Evolutionary conservation across 2,329 filamentous ascomycete species (phyloP).

Genomic region (Fusarium mexicanum): DNA sequence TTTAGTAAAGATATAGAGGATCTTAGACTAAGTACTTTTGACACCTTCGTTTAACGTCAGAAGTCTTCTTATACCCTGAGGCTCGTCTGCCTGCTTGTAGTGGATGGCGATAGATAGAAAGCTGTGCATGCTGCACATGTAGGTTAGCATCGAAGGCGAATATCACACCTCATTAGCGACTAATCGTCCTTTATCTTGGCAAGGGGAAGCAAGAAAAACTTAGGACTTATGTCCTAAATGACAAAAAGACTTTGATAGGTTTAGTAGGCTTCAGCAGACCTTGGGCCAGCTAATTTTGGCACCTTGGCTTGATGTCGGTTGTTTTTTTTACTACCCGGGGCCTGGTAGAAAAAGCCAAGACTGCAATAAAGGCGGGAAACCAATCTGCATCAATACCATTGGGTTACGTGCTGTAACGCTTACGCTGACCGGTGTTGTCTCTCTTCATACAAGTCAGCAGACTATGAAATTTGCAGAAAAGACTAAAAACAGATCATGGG

Average conservation of each 20-base stretch:
- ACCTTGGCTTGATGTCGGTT: not conserved
- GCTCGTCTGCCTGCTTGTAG: not conserved
- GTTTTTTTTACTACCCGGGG: not conserved
- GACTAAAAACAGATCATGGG: conserved; percentile 1
- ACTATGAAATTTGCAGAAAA: not conserved
- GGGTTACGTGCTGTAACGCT: conserved; percentile 24
- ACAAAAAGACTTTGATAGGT: not conserved
- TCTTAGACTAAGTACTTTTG: no score
- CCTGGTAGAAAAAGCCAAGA: conserved; percentile 6
- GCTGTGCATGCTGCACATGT: not conserved
- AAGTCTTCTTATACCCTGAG: no score
- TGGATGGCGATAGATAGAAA: conserved; percentile 6
- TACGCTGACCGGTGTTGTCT: not conserved
- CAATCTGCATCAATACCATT: not conserved
- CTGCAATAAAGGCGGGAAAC: not conserved
- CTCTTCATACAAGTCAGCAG: conserved; percentile 6
- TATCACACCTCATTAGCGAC: conserved; percentile 19
- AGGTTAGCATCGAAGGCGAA: conserved; percentile 1
- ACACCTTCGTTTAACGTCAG: no score
- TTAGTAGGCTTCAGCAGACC: not conserved
- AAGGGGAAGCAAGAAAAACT: not conserved
- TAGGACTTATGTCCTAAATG: not conserved
- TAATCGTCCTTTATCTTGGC: conserved; percentile 22
- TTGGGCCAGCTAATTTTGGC: not conserved
- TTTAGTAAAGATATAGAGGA: no score